Base-by-base conservation (phyloP, 495 filamentous ascomycete genomes). In the Rhizodiscina lignyota region DNA sequence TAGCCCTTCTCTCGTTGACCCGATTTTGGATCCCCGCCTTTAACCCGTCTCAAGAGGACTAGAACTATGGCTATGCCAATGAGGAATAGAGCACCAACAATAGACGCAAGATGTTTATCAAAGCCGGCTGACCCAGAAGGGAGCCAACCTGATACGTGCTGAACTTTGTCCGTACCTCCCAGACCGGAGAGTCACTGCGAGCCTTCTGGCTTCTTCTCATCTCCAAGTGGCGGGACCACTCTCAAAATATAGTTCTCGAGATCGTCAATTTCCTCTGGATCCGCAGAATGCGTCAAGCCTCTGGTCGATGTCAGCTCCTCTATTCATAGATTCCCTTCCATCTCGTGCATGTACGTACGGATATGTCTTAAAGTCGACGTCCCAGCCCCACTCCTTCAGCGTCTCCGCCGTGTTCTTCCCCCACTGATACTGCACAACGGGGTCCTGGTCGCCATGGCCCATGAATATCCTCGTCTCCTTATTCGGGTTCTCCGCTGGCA, bases 381-480 rank as follows among this genome's bases (percentile, higher is more conserved):
- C 67, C 49, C 71, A 72, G 0, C 79, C 81, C 55, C 71, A 44
- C 6, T 68, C 65, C 53, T 72, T 72, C 34, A 94, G 50, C 36
- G 56, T 35, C 5, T 81, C 58, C 5, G 63, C 67, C 1, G 79
- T 81, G 49, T 54, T 51, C 51, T 70, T 48, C 5, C 86, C 89
- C 56, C 79, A 81, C 22, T 62, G 49, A 21, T 67, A 62, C 40
- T 62, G 66, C 1, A 97, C 80, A 13, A 91, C 58, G 8, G 54
- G 58, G 57, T 97, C 89, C 1, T 53, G 55, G 39, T 72, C 64
- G 12, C 87, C 87, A 43, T 97, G 87, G 5, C 70, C 85, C 67
- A 93, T 72, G 56, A 91, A 91, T 34, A 94, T 74, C 1, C 77
- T 77, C 2, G 84, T 94, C 3, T 76, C 59, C 55, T 78, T 72